Conservation (phyloP, 2,329 filamentous ascomycete genomes). For the Ascosphaera acerosa region DNA sequence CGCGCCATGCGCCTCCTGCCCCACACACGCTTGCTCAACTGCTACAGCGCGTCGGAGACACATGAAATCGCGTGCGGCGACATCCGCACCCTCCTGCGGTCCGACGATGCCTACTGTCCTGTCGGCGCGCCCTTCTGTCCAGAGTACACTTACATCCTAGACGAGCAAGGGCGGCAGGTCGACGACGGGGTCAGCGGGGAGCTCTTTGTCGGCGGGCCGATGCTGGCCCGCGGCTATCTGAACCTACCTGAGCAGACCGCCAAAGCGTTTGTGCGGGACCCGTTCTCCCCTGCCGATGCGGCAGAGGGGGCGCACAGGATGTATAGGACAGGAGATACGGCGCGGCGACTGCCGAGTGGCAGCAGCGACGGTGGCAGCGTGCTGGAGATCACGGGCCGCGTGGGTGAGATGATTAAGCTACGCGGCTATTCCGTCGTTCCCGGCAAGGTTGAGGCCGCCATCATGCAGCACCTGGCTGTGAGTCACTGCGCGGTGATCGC, state of each 20-base stretch:
- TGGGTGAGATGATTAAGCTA: constrained; percentile 59
- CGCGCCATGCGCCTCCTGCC: constrained; percentile 43
- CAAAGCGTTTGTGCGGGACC: constrained; percentile 41
- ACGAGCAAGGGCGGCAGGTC: constrained; percentile 40
- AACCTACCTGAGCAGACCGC: constrained; percentile 57
- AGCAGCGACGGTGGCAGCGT: too few relatives aligned
- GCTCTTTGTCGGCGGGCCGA: constrained; percentile 46
- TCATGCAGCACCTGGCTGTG: constrained; percentile 43
- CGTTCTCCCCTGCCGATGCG: constrained; percentile 33
- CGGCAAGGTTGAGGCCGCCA: constrained; percentile 48
- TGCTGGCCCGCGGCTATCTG: constrained; percentile 52
- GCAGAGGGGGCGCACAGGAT: constrained; percentile 35
- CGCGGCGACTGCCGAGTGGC: constrained; percentile 39
- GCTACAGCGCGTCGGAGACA: constrained; percentile 62
- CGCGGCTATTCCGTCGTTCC: constrained; percentile 57
- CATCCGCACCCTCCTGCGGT: constrained; percentile 36
- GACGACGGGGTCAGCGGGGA: constrained; percentile 39
- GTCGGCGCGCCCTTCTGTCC: constrained; percentile 46
- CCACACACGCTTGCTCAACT: constrained; percentile 44
- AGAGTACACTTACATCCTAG: constrained; percentile 44
- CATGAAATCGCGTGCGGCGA: constrained; percentile 59
- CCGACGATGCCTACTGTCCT: constrained; percentile 39
- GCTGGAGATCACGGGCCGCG: constrained; percentile 50
- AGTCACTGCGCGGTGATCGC: constrained; percentile 45
- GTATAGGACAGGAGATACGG: constrained; percentile 51